Base-by-base conservation (phyloP, 768 basidiomycete genomes). In the Russula sp. region DNA sequence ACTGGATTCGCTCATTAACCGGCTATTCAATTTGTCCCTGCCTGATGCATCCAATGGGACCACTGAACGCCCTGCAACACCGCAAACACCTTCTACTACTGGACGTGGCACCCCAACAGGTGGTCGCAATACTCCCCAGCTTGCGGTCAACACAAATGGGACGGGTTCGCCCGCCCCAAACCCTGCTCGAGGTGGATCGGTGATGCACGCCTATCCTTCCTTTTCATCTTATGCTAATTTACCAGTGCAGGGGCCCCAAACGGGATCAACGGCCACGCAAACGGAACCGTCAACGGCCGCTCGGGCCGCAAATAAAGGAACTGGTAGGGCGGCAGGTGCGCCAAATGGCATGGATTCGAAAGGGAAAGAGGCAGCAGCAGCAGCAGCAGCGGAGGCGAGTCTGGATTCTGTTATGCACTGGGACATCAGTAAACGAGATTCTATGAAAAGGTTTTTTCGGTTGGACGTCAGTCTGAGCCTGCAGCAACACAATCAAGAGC, bases 101-200 rank as follows among this genome's bases (percentile, higher is more conserved):
- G 57, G 62, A 38, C 62, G 65, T 20, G 59, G 65, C 30, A 61
- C 67, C 1, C 51, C 65, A 38, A 46, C 59, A 18, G 59, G 62
- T 60, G 65, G 68, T 30, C 55, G 57, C 32, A 56, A 52, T 30
- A 61, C 67, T 20, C 66, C 67, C 52, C 58, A 57, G 30, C 56
- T 59, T 7, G 49, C 14, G 42, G 52, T 59, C 42, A 54, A 67
- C 11, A 62, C 48, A 6, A 62, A 67, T 18, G 56, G 60, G 52
- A 59, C 59, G 50, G 36, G 54, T 44, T 16, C 50, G 14, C 16
- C 60, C 49, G 52, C 20, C 24, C n/a, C 52, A 30, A 68, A 66
- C 53, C 18, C 68, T 61, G n/a, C 34, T n/a, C 20, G 66, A 69
- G 68, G 68, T 69, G 49, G 66, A 67, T 69, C 63, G 67, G 68